Conservation (phyloP, 257 asterid species). For the Marsdenia floribunda region DNA sequence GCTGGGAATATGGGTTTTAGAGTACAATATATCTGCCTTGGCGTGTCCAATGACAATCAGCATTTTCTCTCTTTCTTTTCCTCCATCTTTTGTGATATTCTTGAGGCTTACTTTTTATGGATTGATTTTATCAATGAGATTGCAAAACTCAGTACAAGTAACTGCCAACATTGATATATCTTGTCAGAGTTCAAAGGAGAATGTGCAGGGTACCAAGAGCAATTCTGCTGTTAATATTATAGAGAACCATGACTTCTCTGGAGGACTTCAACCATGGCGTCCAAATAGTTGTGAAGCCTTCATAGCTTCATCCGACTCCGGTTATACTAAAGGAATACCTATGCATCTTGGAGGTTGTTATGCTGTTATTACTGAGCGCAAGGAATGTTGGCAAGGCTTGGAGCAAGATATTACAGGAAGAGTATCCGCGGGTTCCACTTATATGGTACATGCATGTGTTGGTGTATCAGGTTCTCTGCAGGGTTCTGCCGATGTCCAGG, state of each 20-base stretch:
- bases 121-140: not conserved
- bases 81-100: not conserved
- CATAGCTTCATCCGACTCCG: constrained; percentile 44
- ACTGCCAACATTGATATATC: constrained; percentile 10
- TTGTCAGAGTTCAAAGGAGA: constrained; percentile 35
- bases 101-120: not conserved
- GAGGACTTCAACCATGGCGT: constrained; percentile 65
- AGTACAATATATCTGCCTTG: not conserved
- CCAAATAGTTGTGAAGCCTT: constrained; percentile 60
- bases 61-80: constrained; percentile 1
- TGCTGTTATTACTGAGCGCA: constrained; percentile 57
- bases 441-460: constrained; percentile 56
- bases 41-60: not conserved
- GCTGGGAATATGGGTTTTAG: not conserved
- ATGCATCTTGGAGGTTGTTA: constrained; percentile 30
- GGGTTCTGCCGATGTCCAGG: constrained; percentile 47
- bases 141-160: constrained; percentile 1
- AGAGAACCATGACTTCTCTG: constrained; percentile 70
- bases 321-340: constrained; percentile 24
- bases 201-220: constrained; percentile 20
- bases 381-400: constrained; percentile 75
- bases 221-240: constrained; percentile 41
- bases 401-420: constrained; percentile 66
- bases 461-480: constrained; percentile 45
- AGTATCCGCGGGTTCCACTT: constrained; percentile 45